Evolutionary conservation across 768 basidiomycete species (phyloP).

Genomic region (Gautieria morchelliformis): DNA sequence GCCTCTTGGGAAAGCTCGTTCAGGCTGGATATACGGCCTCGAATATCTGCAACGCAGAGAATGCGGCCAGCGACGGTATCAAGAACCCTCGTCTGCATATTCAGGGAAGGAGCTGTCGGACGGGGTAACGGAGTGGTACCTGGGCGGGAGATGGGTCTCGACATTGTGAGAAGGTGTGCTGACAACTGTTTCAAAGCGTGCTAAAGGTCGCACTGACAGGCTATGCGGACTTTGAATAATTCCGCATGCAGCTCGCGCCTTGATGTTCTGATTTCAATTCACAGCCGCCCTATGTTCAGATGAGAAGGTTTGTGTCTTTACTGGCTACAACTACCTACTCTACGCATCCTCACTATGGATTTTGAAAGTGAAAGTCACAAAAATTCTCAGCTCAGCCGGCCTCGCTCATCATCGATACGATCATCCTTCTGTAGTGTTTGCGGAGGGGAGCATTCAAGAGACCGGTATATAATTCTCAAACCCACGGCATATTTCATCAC

Average conservation of each 20-base stretch:
- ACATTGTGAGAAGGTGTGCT: constrained; percentile 16
- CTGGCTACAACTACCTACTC: too few relatives aligned
- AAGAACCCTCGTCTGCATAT: constrained; percentile 71
- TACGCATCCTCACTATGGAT: too few relatives aligned
- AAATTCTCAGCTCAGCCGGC: too few relatives aligned
- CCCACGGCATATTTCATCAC: too few relatives aligned
- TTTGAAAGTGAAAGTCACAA: too few relatives aligned
- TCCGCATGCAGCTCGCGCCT: not conserved
- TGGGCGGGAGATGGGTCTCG: constrained; percentile 52
- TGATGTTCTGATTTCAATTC: too few relatives aligned
- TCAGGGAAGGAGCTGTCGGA: constrained; percentile 37
- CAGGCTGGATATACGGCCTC: constrained; percentile 77
- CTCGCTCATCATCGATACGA: too few relatives aligned
- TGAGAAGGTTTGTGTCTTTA: too few relatives aligned
- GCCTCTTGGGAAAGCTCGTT: constrained; percentile 86
- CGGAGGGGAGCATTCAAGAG: too few relatives aligned
- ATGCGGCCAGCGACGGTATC: constrained; percentile 78
- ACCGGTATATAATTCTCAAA: too few relatives aligned
- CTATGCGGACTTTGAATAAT: not conserved
- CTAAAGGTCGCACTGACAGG: not conserved
- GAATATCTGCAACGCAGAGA: constrained; percentile 91
- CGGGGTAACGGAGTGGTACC: constrained; percentile 39
- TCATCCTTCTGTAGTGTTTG: too few relatives aligned
- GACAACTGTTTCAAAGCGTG: not conserved
- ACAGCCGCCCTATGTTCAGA: too few relatives aligned